Evolutionary conservation across 129 eudicot genomes (phyloP), one percentile per base, ranked within the genome.

Genomic region (Pittosporum tobira): DNA sequence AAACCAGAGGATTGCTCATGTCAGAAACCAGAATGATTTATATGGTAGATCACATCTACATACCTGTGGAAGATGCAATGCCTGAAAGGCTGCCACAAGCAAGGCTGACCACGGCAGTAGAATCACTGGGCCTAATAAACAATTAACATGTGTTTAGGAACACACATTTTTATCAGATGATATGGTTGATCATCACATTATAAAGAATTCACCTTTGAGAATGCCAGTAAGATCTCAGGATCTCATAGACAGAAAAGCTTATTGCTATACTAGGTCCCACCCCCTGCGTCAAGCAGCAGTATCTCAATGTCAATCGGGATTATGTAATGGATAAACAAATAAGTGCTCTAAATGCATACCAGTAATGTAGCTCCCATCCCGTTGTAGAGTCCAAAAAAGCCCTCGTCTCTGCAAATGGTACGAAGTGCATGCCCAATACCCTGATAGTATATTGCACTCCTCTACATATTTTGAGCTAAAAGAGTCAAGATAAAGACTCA

Each of bases 191-290:
- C 48, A 16, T 30, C 16, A 36, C 4, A 26, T 25, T 19, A 58
- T 22, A 21, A n/a, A 56, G 62, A 13, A 40, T 30, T 54, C 42
- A 82, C 97, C 97, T 85, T 43, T 47, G 78, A 48, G 74, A 73
- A 65, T 71, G 81, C 97, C 97, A 89, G 61, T 60, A 45, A 14
- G 94, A 67, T 48, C 84, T 74, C 69, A 82, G 47, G 59, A 72
- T 59, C 68, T 89, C 97, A 56, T 89, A 89, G 59, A 89, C 95
- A 11, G 97, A 68, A 59, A 85, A 89, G 83, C 95, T 89, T 59
- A 89, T 77, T 59, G 97, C 95, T 62, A 89, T 76, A 73, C 93
- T 84, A 57, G 97, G 97, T 27, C 97, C 97, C 43, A 89, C 97
- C 43, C 88, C 95, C 97, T 89, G 78, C 75, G 80, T 29, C 28